Base-by-base conservation (phyloP, 2,329 filamentous ascomycete genomes). In the Pseudogymnoascus sp. region DNA sequence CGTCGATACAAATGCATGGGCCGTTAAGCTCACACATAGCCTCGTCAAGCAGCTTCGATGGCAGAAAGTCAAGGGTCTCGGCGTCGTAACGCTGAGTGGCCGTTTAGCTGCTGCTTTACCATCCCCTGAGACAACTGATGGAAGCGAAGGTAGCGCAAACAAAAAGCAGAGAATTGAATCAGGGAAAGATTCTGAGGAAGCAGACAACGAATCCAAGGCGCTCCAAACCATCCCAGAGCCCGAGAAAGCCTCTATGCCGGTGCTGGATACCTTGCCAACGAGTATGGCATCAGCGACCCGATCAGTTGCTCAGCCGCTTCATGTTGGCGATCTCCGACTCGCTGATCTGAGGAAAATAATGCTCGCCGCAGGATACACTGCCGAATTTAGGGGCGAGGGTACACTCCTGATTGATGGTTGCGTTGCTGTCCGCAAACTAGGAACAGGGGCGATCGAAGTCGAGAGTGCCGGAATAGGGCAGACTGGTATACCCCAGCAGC, bases 1-100 rank as follows among this genome's bases (percentile, higher is more conserved):
- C 70, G 93, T 97, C 41, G 94, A 99, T 72, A 97, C 93, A 4
- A 97, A 97, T 71, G 92, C 94, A 3, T 99, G 95, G 94, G 87
- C 90, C 22, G 89, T 99, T 63, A 96, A 92, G 74, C 81, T 99
- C 16, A 91, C 90, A 57, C 90, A 93, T 67, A 78, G 83, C 47
- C 83, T 99, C 18, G 89, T 96, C 62, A 90, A 90, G 74, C 88
- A 88, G 67, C 80, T 99, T 63, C 90, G 90, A 70, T 97, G 94
- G 94, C 94, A 97, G 76, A 92, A 90, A 62, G 91, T 97, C 22
- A 87, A 91, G 61, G 91, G 89, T 2, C 78, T 97, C 6, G 89
- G 91, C 38, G 90, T 99, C 62, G 93, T 96, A 14, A 95, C 93
- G n/a, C 81, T 99, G 61, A 95, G 91, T 2, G 94, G 91, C 8